These are phyloP conservation scores for Salvia hispanica DNA, from an alignment of 257 asterid genomes.

Conservation along the genomic window DNA sequence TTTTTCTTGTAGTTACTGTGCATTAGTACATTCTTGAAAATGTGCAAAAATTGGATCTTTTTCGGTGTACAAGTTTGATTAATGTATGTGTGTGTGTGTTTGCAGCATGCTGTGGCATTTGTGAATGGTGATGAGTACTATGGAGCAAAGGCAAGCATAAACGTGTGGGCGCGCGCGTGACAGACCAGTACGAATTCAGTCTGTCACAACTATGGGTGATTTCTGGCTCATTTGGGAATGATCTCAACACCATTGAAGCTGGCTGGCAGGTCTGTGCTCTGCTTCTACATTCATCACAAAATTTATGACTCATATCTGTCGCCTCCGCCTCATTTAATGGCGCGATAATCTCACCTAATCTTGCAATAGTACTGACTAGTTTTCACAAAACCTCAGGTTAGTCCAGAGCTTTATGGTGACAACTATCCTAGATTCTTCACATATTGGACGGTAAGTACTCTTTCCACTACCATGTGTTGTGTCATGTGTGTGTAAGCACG, in stretches of 20 bases:
- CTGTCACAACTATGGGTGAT: conserved; percentile 90
- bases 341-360: not conserved
- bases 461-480: no score
- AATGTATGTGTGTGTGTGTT: not conserved
- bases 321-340: conserved; percentile 12
- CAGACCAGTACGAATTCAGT: conserved; percentile 85
- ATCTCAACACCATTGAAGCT: conserved; percentile 97
- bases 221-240: conserved; percentile 87
- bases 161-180: conserved; percentile 87
- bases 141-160: conserved; percentile 91
- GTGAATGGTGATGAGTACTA: conserved; percentile 82
- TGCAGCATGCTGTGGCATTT: conserved; percentile 94
- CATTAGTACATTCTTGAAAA: conserved; percentile 12
- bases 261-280: conserved; percentile 84
- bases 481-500: no score
- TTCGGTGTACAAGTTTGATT: not conserved
- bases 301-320: conserved; percentile 22
- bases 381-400: conserved; percentile 52
- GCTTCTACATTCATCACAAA: not conserved
- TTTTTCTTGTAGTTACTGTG: not conserved
- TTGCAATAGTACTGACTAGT: not conserved
- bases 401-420: conserved; percentile 87
- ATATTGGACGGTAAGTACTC: conserved; percentile 77
- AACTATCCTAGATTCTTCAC: conserved; percentile 87
- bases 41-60: not conserved